Percentiles rank a stretch among this genome's conserved stretches.
Evolutionary conservation across 768 basidiomycete species (phyloP).

Genomic region (Fomitopsis pulvina): DNA sequence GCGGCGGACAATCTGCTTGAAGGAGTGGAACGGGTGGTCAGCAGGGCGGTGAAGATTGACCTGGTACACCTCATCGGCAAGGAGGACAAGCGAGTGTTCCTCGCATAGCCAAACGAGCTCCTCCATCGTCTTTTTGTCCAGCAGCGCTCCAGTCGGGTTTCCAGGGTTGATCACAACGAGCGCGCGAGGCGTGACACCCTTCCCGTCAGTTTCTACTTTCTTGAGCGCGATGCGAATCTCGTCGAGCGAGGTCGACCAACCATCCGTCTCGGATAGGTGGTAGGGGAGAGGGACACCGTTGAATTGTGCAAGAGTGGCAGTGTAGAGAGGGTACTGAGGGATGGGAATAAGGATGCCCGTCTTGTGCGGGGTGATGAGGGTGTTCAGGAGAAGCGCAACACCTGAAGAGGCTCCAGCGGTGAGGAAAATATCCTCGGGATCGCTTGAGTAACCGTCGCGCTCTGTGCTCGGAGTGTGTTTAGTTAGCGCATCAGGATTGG

Average conservation of each 20-base stretch:
- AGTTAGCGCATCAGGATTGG: neutral
- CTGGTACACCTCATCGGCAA: constrained; percentile 99
- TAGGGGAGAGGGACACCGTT: constrained; percentile 81
- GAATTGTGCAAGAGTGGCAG: constrained; percentile 85
- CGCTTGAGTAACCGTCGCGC: constrained; percentile 82
- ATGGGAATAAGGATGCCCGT: constrained; percentile 91
- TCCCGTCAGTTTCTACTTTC: constrained; percentile 38
- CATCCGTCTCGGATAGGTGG: constrained; percentile 75
- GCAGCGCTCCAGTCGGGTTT: constrained; percentile 90
- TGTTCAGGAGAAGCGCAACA: constrained; percentile 79
- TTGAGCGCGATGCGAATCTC: constrained; percentile 64
- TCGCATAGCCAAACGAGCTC: constrained; percentile 81
- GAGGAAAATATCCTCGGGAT: constrained; percentile 86
- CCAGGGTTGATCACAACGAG: constrained; percentile 98
- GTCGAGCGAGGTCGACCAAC: constrained; percentile 74
- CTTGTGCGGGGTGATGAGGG: constrained; percentile 62
- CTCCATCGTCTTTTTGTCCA: constrained; percentile 64
- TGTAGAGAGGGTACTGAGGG: constrained; percentile 97
- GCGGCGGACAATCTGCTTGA: constrained; percentile 79
- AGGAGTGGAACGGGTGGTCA: constrained; percentile 79
- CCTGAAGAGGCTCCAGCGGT: constrained; percentile 93
- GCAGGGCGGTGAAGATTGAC: constrained; percentile 71
- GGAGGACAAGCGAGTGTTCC: constrained; percentile 75
- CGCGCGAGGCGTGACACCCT: constrained; percentile 65
- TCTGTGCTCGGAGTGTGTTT: too few species aligned